Evolutionary conservation across 2,329 filamentous ascomycete genomes (phyloP).

Genomic region (Fusarium veterinarium): DNA sequence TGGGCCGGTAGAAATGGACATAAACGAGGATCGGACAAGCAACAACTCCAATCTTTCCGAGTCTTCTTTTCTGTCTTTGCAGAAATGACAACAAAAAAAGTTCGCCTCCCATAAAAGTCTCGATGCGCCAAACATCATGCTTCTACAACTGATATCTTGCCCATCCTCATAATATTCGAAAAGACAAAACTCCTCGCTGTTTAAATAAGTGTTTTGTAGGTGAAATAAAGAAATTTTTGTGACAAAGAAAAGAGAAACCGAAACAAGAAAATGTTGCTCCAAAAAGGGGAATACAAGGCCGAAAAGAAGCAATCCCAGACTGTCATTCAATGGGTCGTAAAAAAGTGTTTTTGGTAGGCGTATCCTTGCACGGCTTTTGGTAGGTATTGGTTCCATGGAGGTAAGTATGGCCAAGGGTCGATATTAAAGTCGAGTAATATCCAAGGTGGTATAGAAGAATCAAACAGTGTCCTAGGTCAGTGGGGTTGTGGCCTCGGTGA

Average conservation of each 20-base stretch:
- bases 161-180: constrained; percentile 43
- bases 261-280: constrained; percentile 23
- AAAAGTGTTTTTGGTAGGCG: constrained; percentile 33
- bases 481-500: constrained; percentile 21
- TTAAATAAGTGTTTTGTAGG: constrained; percentile 30
- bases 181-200: constrained; percentile 47
- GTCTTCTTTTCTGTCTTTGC: constrained; percentile 27
- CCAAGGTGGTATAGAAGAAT: constrained; percentile 35
- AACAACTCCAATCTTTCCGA: constrained; percentile 38
- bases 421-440: constrained; percentile 41
- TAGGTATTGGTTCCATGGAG: constrained; percentile 15
- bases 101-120: constrained; percentile 27
- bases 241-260: constrained; percentile 31
- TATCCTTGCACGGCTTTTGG: constrained; percentile 40
- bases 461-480: constrained; percentile 26
- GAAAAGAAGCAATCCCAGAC: constrained; percentile 40
- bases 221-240: constrained; percentile 3
- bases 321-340: constrained; percentile 44
- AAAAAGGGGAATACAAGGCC: constrained; percentile 34
- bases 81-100: constrained; percentile 22
- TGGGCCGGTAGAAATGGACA: constrained; percentile 12
- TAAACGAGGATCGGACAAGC: constrained; percentile 16
- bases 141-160: constrained; percentile 45
- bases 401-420: constrained; percentile 24
- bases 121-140: constrained; percentile 46